These are phyloP conservation scores for Abortiporus biennis DNA, from an alignment of 1,284 basidiomycete genomes.

Conservation along the genomic window DNA sequence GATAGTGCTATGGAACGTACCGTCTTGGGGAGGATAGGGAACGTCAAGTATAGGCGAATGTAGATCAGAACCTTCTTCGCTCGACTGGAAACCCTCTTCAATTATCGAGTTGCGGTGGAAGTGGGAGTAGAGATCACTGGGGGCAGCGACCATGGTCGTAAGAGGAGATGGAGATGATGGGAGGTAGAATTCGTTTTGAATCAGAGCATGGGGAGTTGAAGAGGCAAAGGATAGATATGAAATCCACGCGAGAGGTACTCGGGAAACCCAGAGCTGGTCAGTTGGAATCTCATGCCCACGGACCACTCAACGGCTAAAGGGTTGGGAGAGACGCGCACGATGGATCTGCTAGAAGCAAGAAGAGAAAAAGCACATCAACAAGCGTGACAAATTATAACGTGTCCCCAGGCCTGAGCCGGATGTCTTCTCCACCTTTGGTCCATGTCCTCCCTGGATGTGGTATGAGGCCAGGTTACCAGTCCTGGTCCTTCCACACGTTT, in stretches of 20 bases:
- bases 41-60: conserved; percentile 59
- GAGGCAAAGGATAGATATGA: conserved; percentile 28
- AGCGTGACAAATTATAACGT: conserved; percentile 24
- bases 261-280: conserved; percentile 24
- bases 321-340: conserved; percentile 20
- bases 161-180: conserved; percentile 15
- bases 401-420: conserved; percentile 9
- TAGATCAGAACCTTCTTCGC: conserved; percentile 64
- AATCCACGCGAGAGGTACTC: conserved; percentile 26
- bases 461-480: no score
- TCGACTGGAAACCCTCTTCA: conserved; percentile 62
- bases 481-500: conserved; percentile 2
- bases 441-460: no score
- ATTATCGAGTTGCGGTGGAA: conserved; percentile 42
- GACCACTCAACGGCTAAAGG: conserved; percentile 22
- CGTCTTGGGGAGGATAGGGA: conserved; percentile 35
- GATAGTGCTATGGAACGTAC: conserved; percentile 25
- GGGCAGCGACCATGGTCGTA: conserved; percentile 47
- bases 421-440: conserved; percentile 6
- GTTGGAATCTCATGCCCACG: conserved; percentile 24
- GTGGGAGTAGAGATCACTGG: conserved; percentile 48
- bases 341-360: conserved; percentile 25
- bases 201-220: conserved; percentile 26
- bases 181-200: conserved; percentile 22
- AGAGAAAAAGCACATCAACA: conserved; percentile 17